Evolutionary conservation across 768 basidiomycete species (phyloP), one percentile per base, ranked within the genome.

Genomic region (Tulasnella sp.): DNA sequence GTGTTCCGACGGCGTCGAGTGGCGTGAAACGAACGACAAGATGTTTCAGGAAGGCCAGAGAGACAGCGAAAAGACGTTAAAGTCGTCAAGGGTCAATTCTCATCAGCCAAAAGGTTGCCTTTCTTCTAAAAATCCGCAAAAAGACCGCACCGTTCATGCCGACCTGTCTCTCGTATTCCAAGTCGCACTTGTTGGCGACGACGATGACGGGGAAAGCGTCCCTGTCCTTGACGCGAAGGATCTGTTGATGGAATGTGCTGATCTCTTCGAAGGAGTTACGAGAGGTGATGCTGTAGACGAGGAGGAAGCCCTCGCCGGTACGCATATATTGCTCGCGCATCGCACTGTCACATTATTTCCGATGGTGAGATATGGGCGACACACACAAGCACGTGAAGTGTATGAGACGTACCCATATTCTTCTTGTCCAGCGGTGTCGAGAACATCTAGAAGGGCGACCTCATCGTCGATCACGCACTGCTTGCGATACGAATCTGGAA

Each of bases 281-380:
- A 42, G 73, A 74, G 32, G 75, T 76, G 63, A 78, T 76, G 44
- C 70, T 71, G 66, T 77, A 78, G 30, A 78, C 76, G 23, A 78
- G 69, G 17, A 78, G 67, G 69, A 78, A 78, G 0, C 76, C 76
- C 43, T 74, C 70, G 13, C 76, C 74, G 63, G 74, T 74, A 32
- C 75, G 67, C 75, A 76, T 77, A 67, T 76, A 77, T 65, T 78
- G 77, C 60, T 78, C 76, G n/a, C 77, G 68, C 76, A 78, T 77
- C 0, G 77, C 77, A 19, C 72, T 73, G n/a, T 15, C 64, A 44
- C 34, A 17, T 3, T 21, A 21, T 10, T 3, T 13, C 23, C 2
- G 21, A 21, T 26, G 34, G n/a, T 19, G 15, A 50, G 19, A 27
- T 45, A 59, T 27, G 3, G 41, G 55, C 17, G 7, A 41, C 49